Evolutionary conservation across 257 asterid genomes (phyloP).

Genomic region (Solanum bukasovii): DNA sequence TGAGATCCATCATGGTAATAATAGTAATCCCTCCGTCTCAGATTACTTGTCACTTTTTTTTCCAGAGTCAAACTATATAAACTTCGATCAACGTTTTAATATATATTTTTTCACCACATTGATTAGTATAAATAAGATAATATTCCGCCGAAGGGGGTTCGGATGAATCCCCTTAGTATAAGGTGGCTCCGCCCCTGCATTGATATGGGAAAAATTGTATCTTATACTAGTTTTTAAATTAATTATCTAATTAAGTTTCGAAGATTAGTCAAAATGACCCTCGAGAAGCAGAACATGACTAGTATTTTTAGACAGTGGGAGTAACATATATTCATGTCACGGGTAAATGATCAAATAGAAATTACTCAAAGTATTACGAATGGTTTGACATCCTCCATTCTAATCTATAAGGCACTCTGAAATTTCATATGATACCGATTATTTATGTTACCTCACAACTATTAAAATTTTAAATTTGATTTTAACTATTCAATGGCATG

Average conservation of each 20-base stretch:
- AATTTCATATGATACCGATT: neutral
- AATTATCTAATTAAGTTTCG: neutral
- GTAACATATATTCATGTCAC: no score
- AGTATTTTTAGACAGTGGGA: no score
- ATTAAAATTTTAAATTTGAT: neutral
- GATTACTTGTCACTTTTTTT: neutral
- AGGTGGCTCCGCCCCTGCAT: neutral
- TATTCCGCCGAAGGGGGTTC: no score
- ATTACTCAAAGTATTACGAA: no score
- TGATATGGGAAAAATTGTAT: neutral
- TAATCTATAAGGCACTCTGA: neutral
- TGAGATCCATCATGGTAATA: constrained; percentile 40
- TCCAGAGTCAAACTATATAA: neutral
- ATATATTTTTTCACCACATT: neutral
- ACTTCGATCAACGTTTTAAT: neutral
- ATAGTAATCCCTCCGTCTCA: neutral
- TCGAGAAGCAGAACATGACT: neutral
- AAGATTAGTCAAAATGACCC: neutral
- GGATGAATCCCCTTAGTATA: no score
- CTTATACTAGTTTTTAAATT: neutral
- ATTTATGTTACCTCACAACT: neutral
- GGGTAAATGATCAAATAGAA: no score
- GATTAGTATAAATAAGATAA: no score
- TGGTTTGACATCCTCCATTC: neutral
- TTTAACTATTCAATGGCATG: neutral